These are phyloP conservation scores for Dalbergia cochinchinensis DNA, from an alignment of 306 rosid species.

Conservation along the genomic window DNA sequence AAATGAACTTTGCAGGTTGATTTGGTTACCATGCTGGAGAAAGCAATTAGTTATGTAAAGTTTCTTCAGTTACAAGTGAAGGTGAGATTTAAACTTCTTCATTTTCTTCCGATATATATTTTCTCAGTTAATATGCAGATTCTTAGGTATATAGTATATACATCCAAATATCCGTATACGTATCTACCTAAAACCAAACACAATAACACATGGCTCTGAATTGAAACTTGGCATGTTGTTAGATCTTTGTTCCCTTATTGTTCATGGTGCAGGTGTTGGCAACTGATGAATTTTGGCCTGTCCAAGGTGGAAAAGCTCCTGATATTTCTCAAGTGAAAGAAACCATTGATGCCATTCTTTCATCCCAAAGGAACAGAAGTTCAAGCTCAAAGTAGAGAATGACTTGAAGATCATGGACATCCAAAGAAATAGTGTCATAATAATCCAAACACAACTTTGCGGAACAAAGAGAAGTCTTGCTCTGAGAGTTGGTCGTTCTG, in stretches of 20 bases:
- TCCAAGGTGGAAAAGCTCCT: slow-evolving; percentile 81
- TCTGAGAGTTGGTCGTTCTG: slow-evolving; percentile 42
- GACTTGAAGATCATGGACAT: neutral
- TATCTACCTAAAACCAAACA: neutral
- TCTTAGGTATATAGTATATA: neutral
- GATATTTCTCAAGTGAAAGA: slow-evolving; percentile 89
- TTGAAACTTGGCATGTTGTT: neutral
- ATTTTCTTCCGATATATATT: slow-evolving; percentile 31
- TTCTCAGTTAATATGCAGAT: neutral
- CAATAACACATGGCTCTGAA: neutral
- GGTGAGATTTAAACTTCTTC: slow-evolving; percentile 53
- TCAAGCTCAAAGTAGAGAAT: slow-evolving; percentile 58
- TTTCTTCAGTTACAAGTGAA: slow-evolving; percentile 93
- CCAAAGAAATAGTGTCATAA: slow-evolving; percentile 16
- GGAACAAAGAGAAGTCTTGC: slow-evolving; percentile 45
- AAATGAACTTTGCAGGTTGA: slow-evolving; percentile 68
- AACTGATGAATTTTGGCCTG: slow-evolving; percentile 88
- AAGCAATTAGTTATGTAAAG: slow-evolving; percentile 85
- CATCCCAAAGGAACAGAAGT: slow-evolving; percentile 68
- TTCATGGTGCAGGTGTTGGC: slow-evolving; percentile 69
- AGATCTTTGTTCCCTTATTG: slow-evolving; percentile 2
- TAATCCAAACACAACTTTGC: slow-evolving; percentile 37
- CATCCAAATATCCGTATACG: neutral
- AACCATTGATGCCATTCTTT: slow-evolving; percentile 80
- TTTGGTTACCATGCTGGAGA: slow-evolving; percentile 92